phyloP scores from a whole-genome alignment of 192 early-diverging fungal genomes.

The Coemansia sp. region DNA sequence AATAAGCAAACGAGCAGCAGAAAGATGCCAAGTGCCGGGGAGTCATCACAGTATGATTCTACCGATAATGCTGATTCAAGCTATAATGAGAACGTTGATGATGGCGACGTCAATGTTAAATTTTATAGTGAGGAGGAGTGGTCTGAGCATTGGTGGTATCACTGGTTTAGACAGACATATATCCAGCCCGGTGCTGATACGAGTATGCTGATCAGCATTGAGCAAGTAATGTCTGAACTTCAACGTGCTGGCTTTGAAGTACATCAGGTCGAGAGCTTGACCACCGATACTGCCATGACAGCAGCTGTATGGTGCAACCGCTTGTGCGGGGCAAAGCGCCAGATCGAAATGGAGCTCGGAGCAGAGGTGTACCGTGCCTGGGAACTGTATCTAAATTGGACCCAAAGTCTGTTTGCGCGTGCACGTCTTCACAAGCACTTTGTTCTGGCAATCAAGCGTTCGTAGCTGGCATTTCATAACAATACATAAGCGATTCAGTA shows the following conservation, averaged over 20 bases:
- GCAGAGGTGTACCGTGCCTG: conserved; percentile 41
- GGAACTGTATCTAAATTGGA: conserved; percentile 55
- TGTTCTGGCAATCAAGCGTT: conserved; percentile 43
- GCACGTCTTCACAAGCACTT: conserved; percentile 47
- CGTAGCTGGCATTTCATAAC: too few relatives aligned
- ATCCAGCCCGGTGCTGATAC: conserved; percentile 52
- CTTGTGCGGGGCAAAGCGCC: conserved; percentile 38
- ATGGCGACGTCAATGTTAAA: background rate
- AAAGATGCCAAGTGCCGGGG: background rate
- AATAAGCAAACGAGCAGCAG: background rate
- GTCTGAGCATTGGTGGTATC: conserved; percentile 54
- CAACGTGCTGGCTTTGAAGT: conserved; percentile 50
- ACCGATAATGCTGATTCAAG: too few relatives aligned
- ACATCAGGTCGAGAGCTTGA: conserved; percentile 47
- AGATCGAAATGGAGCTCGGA: conserved; percentile 48
- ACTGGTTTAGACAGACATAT: conserved; percentile 45
- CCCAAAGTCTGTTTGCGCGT: conserved; percentile 46
- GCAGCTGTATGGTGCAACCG: conserved; percentile 41
- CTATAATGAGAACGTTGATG: background rate
- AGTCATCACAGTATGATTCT: background rate
- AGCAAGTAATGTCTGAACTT: conserved; percentile 42
- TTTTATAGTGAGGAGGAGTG: conserved; percentile 23
- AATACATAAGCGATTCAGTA: too few relatives aligned
- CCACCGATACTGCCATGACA: conserved; percentile 40
- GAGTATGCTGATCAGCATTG: conserved; percentile 36